phyloP scores from a whole-genome alignment of 2,329 filamentous ascomycete genomes.

The Aspergillus viridinutans region DNA sequence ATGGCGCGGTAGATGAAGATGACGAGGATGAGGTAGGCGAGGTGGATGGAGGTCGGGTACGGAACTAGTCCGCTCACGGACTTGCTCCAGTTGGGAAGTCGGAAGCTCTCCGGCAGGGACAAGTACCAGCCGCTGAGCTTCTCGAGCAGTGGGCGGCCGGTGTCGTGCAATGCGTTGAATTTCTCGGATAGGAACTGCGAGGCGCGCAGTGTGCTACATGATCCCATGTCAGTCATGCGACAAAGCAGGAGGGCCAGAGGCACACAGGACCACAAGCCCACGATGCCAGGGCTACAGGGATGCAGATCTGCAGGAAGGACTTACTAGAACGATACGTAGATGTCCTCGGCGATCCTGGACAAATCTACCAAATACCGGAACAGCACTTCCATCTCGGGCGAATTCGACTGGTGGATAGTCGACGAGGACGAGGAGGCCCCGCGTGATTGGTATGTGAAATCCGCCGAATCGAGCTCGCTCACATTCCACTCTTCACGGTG shows the following conservation, averaged over 20 bases:
- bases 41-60: constrained; percentile 27
- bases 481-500: constrained; percentile 34
- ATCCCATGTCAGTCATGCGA: not conserved
- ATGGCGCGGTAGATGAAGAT: constrained; percentile 34
- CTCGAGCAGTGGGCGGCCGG: constrained; percentile 24
- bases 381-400: constrained; percentile 20
- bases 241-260: too few species aligned
- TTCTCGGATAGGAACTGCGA: constrained; percentile 27
- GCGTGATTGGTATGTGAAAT: constrained; percentile 19
- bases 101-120: constrained; percentile 26
- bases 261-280: too few species aligned
- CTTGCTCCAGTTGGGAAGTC: constrained; percentile 25
- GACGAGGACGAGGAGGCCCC: constrained; percentile 11
- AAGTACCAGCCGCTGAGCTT: constrained; percentile 29
- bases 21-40: constrained; percentile 35
- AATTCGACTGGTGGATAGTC: constrained; percentile 7
- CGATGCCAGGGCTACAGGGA: too few species aligned
- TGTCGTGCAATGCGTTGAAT: constrained; percentile 26
- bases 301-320: constrained; percentile 1
- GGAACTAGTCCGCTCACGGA: constrained; percentile 20
- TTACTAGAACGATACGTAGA: constrained; percentile 31
- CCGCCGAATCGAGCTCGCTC: constrained; percentile 24
- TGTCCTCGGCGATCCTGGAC: constrained; percentile 27
- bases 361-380: constrained; percentile 26
- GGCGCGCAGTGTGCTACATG: constrained; percentile 24